These are phyloP conservation scores for Colletotrichum sp. DNA, from an alignment of 2,329 filamentous ascomycete genomes.

Conservation along the genomic window DNA sequence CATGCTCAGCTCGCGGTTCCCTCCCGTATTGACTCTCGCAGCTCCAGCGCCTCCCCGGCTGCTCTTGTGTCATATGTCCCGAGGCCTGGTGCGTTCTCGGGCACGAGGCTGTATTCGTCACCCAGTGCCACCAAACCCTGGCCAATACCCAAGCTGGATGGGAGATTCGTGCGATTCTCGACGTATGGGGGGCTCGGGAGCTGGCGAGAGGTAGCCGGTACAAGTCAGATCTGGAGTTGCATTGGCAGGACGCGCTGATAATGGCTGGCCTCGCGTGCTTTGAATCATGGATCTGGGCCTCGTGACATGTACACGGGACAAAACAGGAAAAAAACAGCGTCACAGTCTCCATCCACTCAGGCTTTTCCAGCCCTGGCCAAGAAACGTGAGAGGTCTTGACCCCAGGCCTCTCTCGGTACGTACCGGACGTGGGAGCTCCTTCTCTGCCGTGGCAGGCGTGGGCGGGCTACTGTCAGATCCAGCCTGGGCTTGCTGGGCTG, in stretches of 20 bases:
- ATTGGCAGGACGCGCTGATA: neutral
- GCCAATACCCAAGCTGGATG: neutral
- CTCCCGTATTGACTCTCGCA: neutral
- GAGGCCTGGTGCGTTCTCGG: neutral
- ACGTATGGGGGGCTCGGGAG: neutral
- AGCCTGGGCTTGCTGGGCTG: neutral
- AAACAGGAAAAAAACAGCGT: neutral
- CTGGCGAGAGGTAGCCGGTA: neutral
- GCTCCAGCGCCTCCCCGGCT: neutral
- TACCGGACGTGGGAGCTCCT: neutral
- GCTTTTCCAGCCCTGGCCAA: neutral
- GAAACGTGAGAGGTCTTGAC: neutral
- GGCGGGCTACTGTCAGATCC: neutral
- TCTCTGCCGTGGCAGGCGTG: neutral
- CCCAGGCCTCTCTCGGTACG: neutral
- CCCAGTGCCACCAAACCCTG: neutral
- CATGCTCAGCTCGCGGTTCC: neutral
- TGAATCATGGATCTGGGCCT: neutral
- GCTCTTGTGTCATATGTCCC: neutral
- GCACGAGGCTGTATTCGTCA: conserved; percentile 15
- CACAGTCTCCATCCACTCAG: neutral
- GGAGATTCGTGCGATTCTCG: neutral
- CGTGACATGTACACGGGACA: neutral
- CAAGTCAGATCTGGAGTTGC: neutral
- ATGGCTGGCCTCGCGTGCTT: neutral